Percentiles rank a stretch among this genome's conserved stretches.
These are phyloP conservation scores for Penicillium longicatenatum DNA, from an alignment of 495 filamentous ascomycete species.

Conservation along the genomic window DNA sequence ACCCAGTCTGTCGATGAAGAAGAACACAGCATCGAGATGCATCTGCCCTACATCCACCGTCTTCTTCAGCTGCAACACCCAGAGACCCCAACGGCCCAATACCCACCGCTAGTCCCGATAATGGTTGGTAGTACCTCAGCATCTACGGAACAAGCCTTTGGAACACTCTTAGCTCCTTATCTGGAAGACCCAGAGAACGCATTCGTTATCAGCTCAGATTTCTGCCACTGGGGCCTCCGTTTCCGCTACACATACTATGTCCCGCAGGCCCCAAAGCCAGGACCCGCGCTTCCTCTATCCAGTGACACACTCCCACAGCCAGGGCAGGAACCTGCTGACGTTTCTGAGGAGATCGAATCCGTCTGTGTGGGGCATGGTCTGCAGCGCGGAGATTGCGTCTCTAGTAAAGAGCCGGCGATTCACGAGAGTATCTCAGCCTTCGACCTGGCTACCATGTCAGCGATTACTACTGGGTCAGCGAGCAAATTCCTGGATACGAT, in stretches of 20 bases:
- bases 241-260: slow-evolving; percentile 87
- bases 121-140: slow-evolving; percentile 78
- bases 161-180: slow-evolving; percentile 74
- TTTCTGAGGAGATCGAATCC: slow-evolving; percentile 28
- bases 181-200: slow-evolving; percentile 73
- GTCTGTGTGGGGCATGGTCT: slow-evolving; percentile 44
- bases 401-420: slow-evolving; percentile 56
- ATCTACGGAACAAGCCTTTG: slow-evolving; percentile 67
- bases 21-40: slow-evolving; percentile 97
- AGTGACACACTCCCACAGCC: slow-evolving; percentile 45
- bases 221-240: slow-evolving; percentile 92
- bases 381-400: slow-evolving; percentile 41
- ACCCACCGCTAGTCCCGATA: slow-evolving; percentile 81
- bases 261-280: slow-evolving; percentile 47
- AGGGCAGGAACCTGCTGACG: slow-evolving; percentile 23
- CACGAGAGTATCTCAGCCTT: slow-evolving; percentile 84
- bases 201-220: slow-evolving; percentile 91
- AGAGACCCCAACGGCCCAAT: slow-evolving; percentile 42
- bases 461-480: slow-evolving; percentile 74
- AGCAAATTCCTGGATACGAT: slow-evolving; percentile 67
- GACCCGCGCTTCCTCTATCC: slow-evolving; percentile 44
- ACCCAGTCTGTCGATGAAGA: slow-evolving; percentile 68
- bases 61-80: slow-evolving; percentile 55
- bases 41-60: slow-evolving; percentile 92
- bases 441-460: slow-evolving; percentile 80